A percentile compares a stretch with the other conserved stretches of the same genome.
These are phyloP conservation scores for Zangia roseola DNA, from an alignment of 768 basidiomycete genomes.

Conservation along the genomic window DNA sequence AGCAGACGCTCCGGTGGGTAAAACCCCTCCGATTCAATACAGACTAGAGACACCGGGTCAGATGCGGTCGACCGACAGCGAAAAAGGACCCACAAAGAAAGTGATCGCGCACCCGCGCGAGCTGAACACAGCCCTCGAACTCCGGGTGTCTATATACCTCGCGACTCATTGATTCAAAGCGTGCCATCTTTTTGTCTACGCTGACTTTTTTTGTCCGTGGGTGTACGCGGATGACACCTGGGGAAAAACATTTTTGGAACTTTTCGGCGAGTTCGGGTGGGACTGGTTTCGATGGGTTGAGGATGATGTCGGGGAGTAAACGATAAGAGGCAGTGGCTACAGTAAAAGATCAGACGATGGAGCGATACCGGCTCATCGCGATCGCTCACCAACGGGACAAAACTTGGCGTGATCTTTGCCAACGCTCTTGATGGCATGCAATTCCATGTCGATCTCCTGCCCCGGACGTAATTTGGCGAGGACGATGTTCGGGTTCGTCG, in stretches of 20 bases:
- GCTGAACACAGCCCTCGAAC: slow-evolving; percentile 78
- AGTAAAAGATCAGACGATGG: not conserved
- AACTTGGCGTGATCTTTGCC: slow-evolving; percentile 97
- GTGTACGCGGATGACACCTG: slow-evolving; percentile 70
- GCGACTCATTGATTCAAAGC: slow-evolving; percentile 86
- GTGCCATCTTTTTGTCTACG: slow-evolving; percentile 62
- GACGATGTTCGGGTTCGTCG: slow-evolving; percentile 81
- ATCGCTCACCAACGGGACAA: slow-evolving; percentile 79
- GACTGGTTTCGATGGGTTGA: slow-evolving; percentile 70
- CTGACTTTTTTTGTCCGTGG: slow-evolving; percentile 55
- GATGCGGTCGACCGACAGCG: not conserved
- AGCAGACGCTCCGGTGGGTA: slow-evolving; percentile 84
- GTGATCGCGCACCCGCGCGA: slow-evolving; percentile 85
- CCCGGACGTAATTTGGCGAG: slow-evolving; percentile 91
- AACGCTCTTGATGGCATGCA: slow-evolving; percentile 90
- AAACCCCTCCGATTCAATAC: slow-evolving; percentile 86
- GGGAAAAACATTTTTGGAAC: slow-evolving; percentile 86
- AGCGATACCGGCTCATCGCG: not conserved
- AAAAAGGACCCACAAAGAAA: slow-evolving; percentile 72
- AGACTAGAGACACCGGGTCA: slow-evolving; percentile 51
- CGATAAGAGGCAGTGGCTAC: slow-evolving; percentile 95
- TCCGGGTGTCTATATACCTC: slow-evolving; percentile 93
- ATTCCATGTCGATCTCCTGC: slow-evolving; percentile 78
- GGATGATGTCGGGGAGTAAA: slow-evolving; percentile 76
- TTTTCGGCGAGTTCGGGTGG: slow-evolving; percentile 74